Percentiles rank a stretch among this genome's conserved stretches.
These are phyloP conservation scores for Calonectria pseudoreteaudii DNA, from an alignment of 2,329 filamentous ascomycete species.

Conservation along the genomic window DNA sequence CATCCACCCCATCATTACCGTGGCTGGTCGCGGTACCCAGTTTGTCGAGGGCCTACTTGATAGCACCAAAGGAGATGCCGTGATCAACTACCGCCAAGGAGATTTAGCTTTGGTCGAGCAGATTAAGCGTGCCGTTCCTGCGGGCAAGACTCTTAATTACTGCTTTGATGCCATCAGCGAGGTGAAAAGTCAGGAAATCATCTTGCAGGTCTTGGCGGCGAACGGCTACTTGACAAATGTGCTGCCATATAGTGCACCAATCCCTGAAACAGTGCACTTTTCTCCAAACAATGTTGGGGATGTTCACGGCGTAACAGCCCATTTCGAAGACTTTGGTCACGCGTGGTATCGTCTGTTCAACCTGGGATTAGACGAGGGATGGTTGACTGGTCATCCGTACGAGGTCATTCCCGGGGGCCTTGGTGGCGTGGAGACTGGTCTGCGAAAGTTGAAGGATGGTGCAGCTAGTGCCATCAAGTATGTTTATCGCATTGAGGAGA, in stretches of 20 bases:
- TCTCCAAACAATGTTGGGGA: not conserved
- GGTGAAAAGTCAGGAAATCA: not conserved
- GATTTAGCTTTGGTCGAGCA: not conserved
- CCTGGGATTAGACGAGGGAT: not conserved
- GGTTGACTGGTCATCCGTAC: not conserved
- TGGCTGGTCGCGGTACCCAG: not conserved
- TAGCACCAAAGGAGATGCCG: not conserved
- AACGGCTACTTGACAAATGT: not conserved
- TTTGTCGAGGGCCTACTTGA: not conserved
- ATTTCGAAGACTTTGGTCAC: not conserved
- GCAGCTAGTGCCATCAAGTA: not conserved
- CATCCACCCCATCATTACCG: not conserved
- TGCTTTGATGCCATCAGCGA: not conserved
- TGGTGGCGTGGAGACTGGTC: not conserved
- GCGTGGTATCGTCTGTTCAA: not conserved
- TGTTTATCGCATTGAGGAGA: not conserved
- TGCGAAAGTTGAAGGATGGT: not conserved
- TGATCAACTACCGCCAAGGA: not conserved
- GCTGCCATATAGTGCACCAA: not conserved
- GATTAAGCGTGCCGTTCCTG: not conserved
- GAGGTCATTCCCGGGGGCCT: constrained; percentile 1
- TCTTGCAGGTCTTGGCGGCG: not conserved
- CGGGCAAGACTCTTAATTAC: not conserved
- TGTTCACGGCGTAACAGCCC: not conserved
- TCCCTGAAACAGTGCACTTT: not conserved